phyloP scores from a whole-genome alignment of 768 basidiomycete genomes.

The Kwoniella sp. region DNA sequence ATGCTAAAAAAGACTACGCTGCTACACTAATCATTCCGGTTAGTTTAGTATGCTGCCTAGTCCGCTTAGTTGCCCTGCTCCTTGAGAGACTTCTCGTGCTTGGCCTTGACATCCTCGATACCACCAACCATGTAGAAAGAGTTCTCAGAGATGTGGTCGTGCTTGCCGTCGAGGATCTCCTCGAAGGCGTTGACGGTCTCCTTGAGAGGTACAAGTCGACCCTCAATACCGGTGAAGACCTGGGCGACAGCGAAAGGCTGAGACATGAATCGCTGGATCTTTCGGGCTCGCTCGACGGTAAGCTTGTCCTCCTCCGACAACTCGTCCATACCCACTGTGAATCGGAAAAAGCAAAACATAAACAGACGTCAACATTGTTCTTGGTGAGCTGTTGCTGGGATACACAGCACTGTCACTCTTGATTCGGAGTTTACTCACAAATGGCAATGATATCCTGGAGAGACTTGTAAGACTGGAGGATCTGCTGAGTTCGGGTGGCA shows the following conservation, averaged over 20 bases:
- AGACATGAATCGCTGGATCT: conserved; percentile 99
- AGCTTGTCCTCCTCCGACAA: conserved; percentile 99
- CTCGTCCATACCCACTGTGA: conserved; percentile 91
- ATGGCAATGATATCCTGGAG: conserved; percentile 96
- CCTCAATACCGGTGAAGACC: conserved; percentile 99
- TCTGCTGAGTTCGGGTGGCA: conserved; percentile 96
- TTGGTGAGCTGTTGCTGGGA: neutral
- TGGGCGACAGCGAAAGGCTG: conserved; percentile 99
- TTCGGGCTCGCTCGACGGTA: conserved; percentile 95
- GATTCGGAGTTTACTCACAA: conserved; percentile 45
- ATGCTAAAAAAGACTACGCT: neutral
- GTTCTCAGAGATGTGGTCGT: conserved; percentile 88
- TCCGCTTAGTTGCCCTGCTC: conserved; percentile 66
- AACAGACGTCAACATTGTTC: conserved; percentile 12
- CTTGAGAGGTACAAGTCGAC: conserved; percentile 93
- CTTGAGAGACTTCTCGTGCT: conserved; percentile 97
- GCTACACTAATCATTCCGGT: neutral
- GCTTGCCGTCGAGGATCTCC: conserved; percentile 88
- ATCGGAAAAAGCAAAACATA: conserved; percentile 4
- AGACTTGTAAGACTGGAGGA: conserved; percentile 62
- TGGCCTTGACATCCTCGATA: conserved; percentile 93
- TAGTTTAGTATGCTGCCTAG: neutral
- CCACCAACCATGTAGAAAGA: conserved; percentile 94
- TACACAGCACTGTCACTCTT: conserved; percentile 24
- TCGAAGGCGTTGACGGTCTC: conserved; percentile 75